These are phyloP conservation scores for Ceriops tagal DNA, from an alignment of 345 rosid species.

Conservation along the genomic window DNA sequence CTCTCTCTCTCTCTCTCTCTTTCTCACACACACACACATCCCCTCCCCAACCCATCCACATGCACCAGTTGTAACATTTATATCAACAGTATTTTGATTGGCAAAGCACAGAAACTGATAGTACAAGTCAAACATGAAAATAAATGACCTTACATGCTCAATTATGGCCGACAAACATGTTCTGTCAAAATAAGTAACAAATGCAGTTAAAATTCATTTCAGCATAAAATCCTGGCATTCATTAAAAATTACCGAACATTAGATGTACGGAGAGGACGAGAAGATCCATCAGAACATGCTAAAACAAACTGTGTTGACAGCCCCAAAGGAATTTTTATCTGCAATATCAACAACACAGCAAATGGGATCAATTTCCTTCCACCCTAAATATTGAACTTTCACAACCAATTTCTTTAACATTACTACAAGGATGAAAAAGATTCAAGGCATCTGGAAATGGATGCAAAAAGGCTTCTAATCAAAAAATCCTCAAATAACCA, in stretches of 20 bases:
- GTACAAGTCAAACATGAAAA: not conserved
- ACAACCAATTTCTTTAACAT: not conserved
- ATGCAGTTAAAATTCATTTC: not conserved
- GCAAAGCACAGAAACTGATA: not conserved
- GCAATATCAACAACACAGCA: slow-evolving; percentile 20
- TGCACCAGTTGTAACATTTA: not conserved
- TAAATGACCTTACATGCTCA: not conserved
- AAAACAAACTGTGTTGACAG: slow-evolving; percentile 70
- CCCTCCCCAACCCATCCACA: too few species aligned
- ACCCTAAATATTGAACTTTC: not conserved
- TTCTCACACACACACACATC: too few species aligned
- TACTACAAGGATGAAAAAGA: not conserved
- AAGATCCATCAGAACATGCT: slow-evolving; percentile 69
- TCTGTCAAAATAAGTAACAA: not conserved
- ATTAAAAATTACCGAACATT: slow-evolving; percentile 48
- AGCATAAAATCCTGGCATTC: not conserved
- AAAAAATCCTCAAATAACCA: not conserved
- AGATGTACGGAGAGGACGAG: slow-evolving; percentile 56
- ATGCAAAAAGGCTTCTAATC: not conserved
- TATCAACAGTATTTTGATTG: not conserved
- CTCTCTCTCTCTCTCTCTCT: too few species aligned
- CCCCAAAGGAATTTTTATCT: slow-evolving; percentile 87
- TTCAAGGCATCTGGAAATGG: not conserved
- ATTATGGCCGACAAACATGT: not conserved
- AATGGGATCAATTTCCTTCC: not conserved